Conservation (phyloP, 2,329 filamentous ascomycete genomes). For the Aspergillus costaricaensis region DNA sequence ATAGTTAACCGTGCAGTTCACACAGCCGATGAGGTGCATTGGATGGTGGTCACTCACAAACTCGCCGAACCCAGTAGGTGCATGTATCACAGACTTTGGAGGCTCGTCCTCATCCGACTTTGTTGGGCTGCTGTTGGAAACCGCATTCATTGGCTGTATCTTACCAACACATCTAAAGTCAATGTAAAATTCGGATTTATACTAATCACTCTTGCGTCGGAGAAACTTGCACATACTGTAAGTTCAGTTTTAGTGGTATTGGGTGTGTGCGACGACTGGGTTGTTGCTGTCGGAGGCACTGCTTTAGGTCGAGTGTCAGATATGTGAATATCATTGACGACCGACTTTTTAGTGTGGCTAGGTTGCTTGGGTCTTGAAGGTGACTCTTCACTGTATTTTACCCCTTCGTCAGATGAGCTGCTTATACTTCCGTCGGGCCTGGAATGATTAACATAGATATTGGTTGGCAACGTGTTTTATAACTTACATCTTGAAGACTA, state of each 20-base stretch:
- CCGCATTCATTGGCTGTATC: conserved; percentile 33
- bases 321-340: background rate
- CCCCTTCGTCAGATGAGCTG: background rate
- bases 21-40: background rate
- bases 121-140: conserved; percentile 17
- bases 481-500: conserved; percentile 10
- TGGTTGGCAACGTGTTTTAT: background rate
- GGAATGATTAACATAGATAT: conserved; percentile 1
- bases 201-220: background rate
- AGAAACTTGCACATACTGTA: background rate
- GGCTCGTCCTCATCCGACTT: conserved; percentile 66
- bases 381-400: conserved; percentile 6
- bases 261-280: background rate
- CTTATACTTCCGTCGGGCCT: conserved; percentile 11
- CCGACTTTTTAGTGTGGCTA: no score
- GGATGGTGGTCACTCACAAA: conserved; percentile 61
- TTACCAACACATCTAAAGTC: conserved; percentile 16
- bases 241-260: background rate
- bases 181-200: background rate
- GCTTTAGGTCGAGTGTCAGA: background rate
- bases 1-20: background rate
- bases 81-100: conserved; percentile 87
- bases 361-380: background rate
- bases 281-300: background rate
- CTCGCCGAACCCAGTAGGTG: conserved; percentile 75